phyloP scores from a whole-genome alignment of 768 basidiomycete genomes.

The Mycena alexandri region DNA sequence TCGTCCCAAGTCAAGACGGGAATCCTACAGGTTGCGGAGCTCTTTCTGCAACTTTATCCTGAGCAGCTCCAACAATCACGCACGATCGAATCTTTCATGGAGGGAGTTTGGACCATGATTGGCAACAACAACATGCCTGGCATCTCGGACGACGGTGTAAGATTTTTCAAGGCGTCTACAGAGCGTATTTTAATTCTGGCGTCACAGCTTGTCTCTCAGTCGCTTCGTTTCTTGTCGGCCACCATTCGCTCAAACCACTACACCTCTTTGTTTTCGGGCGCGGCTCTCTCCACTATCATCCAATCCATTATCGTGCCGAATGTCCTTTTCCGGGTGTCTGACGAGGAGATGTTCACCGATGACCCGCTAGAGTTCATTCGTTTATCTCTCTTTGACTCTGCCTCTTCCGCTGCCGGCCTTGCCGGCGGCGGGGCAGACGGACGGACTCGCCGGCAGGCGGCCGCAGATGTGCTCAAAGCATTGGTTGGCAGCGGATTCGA shows the following conservation, averaged over 20 bases:
- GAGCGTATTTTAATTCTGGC: background rate
- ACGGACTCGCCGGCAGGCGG: conserved; percentile 91
- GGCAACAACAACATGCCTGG: conserved; percentile 78
- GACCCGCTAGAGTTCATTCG: conserved; percentile 96
- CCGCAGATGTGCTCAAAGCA: conserved; percentile 95
- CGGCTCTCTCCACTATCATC: conserved; percentile 85
- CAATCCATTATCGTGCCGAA: conserved; percentile 96
- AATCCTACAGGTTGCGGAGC: conserved; percentile 92
- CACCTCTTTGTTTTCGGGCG: conserved; percentile 84
- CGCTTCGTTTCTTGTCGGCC: conserved; percentile 91
- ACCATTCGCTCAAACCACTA: conserved; percentile 92
- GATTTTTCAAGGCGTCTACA: background rate
- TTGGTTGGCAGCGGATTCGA: conserved; percentile 87
- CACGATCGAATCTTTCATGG: conserved; percentile 81
- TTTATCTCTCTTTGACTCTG: conserved; percentile 62
- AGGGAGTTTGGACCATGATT: conserved; percentile 91
- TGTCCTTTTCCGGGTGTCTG: conserved; percentile 87
- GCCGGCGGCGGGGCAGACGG: conserved; percentile 64
- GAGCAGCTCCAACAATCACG: conserved; percentile 77
- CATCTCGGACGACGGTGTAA: conserved; percentile 80
- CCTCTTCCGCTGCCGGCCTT: conserved; percentile 65
- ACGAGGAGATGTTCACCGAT: conserved; percentile 96
- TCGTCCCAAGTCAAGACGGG: conserved; percentile 91
- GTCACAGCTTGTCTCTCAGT: conserved; percentile 86
- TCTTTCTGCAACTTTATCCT: conserved; percentile 87